Percentiles rank a stretch among this genome's conserved stretches.
Conservation (phyloP, 768 basidiomycete species). For the Mycena olivaceomarginata region DNA sequence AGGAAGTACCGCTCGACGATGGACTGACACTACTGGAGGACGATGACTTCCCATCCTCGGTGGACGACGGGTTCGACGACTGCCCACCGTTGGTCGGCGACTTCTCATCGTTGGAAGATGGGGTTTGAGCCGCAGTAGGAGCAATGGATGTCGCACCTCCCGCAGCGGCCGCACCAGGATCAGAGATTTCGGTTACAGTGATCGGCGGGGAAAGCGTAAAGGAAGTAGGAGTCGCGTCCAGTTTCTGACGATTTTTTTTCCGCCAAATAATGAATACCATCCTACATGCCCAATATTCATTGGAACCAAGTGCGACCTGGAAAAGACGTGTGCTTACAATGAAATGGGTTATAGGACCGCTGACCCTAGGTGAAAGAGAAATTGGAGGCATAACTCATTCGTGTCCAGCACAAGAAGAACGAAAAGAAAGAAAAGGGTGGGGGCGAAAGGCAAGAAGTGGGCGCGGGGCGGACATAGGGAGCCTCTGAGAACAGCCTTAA, state of each 20-base stretch:
- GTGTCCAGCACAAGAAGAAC: slow-evolving; percentile 46
- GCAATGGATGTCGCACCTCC: no score
- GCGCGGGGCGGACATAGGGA: neutral
- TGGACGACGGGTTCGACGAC: no score
- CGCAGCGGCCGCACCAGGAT: no score
- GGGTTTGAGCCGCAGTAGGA: no score
- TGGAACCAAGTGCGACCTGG: no score
- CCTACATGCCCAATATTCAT: no score
- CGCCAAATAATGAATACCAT: neutral
- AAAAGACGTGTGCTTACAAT: neutral
- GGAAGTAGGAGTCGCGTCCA: neutral
- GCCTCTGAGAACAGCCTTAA: neutral
- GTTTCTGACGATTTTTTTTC: neutral
- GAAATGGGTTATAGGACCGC: neutral
- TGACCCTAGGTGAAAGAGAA: slow-evolving; percentile 6
- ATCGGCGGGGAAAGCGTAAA: neutral
- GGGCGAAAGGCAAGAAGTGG: slow-evolving; percentile 21
- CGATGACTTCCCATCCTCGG: no score
- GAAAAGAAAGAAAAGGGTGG: slow-evolving; percentile 11
- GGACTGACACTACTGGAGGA: no score
- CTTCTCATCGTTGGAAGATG: no score
- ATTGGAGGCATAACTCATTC: slow-evolving; percentile 26
- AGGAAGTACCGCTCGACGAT: no score
- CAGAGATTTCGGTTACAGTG: neutral
- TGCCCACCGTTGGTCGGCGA: no score